Base-by-base conservation (phyloP, 2,329 filamentous ascomycete species). In the Ophiocordyceps camponoti-leonardi region DNA sequence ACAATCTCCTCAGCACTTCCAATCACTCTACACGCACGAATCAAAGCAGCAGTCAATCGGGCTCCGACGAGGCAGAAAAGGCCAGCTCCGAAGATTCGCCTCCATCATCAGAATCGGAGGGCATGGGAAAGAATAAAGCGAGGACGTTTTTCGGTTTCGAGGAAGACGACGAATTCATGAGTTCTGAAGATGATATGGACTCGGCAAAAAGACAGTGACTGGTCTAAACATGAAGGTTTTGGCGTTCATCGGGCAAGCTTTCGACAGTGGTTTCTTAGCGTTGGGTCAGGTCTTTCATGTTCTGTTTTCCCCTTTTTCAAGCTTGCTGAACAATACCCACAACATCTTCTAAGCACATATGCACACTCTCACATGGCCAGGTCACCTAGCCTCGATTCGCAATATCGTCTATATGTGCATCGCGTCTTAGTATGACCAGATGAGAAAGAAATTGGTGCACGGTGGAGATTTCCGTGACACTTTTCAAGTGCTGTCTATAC, bases 121-220 rank as follows among this genome's bases (percentile, higher is more conserved):
- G 61, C 31, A 55, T 64, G 12, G 58, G 55, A 49, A 70, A 64
- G 47, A 58, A 48, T 43, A 65, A 67, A 51, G 58, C 58, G 18
- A 66, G 54, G 54, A 66, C 71, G 0, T 85, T 87, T 56, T 83
- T 81, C 53, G 83, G 83, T 0, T 90, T 87, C 63, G 83, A 87
- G 49, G 82, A 88, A 31, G 81, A 85, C 45, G 82, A 87, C 42
- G 80, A 84, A 54, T 82, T 81, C 50, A 77, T 81, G 73, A 82
- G 77, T 53, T 79, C 74, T 11, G 73, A 75, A 44, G 74, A 79
- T n/a, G 77, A 80, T 31, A 71, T 73, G 4, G n/a, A 16, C n/a
- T 18, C 18, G 45, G 26, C 41, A 16, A 30, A 31, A 40, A 12
- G 22, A 26, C 11, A 43, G 30, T 43, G 12, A 23, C n/a, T 8